Evolutionary conservation across 805 yeast genomes (phyloP).

Genomic region (Kodamaea sagamina): DNA sequence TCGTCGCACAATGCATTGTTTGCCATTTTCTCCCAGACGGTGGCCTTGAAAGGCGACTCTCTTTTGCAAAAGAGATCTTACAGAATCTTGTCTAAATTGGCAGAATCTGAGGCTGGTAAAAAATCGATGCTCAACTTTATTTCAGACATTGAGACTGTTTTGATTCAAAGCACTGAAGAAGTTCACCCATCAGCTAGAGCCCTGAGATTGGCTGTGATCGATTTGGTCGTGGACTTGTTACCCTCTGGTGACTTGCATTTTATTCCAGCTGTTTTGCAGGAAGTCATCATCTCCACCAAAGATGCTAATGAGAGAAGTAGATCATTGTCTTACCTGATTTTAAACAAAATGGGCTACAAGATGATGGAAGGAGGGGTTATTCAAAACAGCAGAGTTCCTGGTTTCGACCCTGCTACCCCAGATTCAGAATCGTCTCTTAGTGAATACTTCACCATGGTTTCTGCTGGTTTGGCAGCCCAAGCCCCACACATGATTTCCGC

Average conservation of each 20-base stretch:
- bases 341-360: constrained; percentile 77
- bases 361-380: constrained; percentile 73
- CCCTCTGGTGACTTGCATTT: constrained; percentile 70
- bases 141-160: constrained; percentile 57
- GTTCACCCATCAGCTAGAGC: constrained; percentile 78
- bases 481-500: constrained; percentile 97
- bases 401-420: constrained; percentile 63
- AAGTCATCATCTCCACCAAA: constrained; percentile 86
- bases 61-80: constrained; percentile 87
- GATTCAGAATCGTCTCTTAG: constrained; percentile 66
- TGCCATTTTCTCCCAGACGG: constrained; percentile 72
- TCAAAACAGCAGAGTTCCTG: constrained; percentile 64
- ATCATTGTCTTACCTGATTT: constrained; percentile 70
- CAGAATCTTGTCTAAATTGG: constrained; percentile 68
- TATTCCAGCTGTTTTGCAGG: constrained; percentile 81
- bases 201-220: constrained; percentile 70
- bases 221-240: constrained; percentile 57
- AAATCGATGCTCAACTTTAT: constrained; percentile 54
- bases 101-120: constrained; percentile 68
- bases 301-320: constrained; percentile 92
- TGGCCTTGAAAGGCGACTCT: constrained; percentile 54
- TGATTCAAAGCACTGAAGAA: constrained; percentile 56
- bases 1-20: constrained; percentile 72
- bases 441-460: constrained; percentile 88
- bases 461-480: constrained; percentile 95